Percentiles rank a stretch among this genome's conserved stretches.
Conservation (phyloP, 2,329 filamentous ascomycete genomes). For the Aureobasidium pullulans region DNA sequence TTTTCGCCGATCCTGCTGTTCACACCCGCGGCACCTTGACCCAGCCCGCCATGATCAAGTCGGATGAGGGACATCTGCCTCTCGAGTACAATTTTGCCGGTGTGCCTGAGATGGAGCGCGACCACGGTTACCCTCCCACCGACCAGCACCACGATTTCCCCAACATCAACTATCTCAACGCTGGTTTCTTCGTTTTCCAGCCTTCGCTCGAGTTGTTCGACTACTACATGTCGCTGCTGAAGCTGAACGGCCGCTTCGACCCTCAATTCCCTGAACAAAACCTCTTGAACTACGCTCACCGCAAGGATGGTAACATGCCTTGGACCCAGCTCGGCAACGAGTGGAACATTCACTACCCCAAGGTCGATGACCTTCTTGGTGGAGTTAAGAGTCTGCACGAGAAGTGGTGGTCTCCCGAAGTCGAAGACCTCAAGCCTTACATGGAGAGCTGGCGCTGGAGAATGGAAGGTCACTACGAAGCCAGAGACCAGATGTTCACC, state of each 20-base stretch:
- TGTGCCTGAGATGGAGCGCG: slow-evolving; percentile 25
- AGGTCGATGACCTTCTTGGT: slow-evolving; percentile 28
- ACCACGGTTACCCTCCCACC: slow-evolving; percentile 26
- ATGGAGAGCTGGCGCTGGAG: slow-evolving; percentile 27
- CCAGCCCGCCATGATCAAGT: slow-evolving; percentile 18
- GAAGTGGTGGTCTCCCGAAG: slow-evolving; percentile 33
- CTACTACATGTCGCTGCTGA: slow-evolving; percentile 26
- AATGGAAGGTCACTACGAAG: slow-evolving; percentile 32
- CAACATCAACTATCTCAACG: slow-evolving; percentile 24
- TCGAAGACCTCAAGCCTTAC: slow-evolving; percentile 26
- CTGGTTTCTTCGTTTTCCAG: slow-evolving; percentile 29
- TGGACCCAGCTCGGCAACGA: slow-evolving; percentile 30
- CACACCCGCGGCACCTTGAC: slow-evolving; percentile 17
- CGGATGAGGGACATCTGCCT: slow-evolving; percentile 25
- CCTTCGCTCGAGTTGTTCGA: slow-evolving; percentile 24
- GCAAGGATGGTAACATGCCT: slow-evolving; percentile 33
- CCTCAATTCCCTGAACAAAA: slow-evolving; percentile 30
- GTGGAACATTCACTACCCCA: slow-evolving; percentile 34
- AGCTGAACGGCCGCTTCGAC: slow-evolving; percentile 25
- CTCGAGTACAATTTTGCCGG: slow-evolving; percentile 27
- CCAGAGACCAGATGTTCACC: slow-evolving; percentile 19
- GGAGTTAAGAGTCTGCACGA: slow-evolving; percentile 32
- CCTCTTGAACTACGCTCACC: slow-evolving; percentile 31
- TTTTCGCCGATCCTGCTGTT: slow-evolving; percentile 30
- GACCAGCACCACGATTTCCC: slow-evolving; percentile 23